Evolutionary conservation across 768 basidiomycete genomes (phyloP), one percentile per base, ranked within the genome.

Genomic region (Lenzites betulinus): DNA sequence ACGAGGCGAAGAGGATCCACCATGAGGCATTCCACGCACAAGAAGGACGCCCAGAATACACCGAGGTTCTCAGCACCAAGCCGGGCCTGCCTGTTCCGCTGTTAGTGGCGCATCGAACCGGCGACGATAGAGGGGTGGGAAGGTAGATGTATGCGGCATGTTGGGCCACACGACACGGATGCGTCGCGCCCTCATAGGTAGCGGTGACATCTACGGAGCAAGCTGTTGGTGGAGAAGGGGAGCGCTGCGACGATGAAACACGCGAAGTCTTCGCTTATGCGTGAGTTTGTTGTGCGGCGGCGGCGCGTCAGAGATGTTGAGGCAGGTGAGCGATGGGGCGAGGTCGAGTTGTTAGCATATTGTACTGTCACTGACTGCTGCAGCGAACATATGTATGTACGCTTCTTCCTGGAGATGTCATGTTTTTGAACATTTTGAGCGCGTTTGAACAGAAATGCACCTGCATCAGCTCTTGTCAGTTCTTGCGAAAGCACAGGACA

Each of bases 1-100:
- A 49, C 48, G 60, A 44, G 60, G 54, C 53, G 48, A 51, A 9
- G 38, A 49, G 44, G 52, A 44, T 55, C 48, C 48, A 39, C 49
- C 60, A 61, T 61, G 60, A 61, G 60, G 60, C 54, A 33, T 36
- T 22, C 49, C 54, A 38, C 28, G 54, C 49, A 44, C 22, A 23
- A 26, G 39, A 30, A 43, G 26, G n/a, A 20, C 48, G 36, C 56
- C 26, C 54, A 51, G 41, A 55, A 61, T 61, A 61, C 53, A n/a
- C 18, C n/a, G 8, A 18, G 42, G 48, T 61, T 55, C 60, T 61
- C 54, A 60, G 53, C 51, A n/a, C 39, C 42, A 48, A 38, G 52
- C 26, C 52, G 20, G 30, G 35, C 52, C 38, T 60, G 26, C 59
- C 59, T 42, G 20, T 30, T 43, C 41, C 23, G 52, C 52, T 18